Percentiles rank a stretch among this genome's conserved stretches.
These are phyloP conservation scores for Suillus placidus DNA, from an alignment of 768 basidiomycete genomes.

Conservation along the genomic window DNA sequence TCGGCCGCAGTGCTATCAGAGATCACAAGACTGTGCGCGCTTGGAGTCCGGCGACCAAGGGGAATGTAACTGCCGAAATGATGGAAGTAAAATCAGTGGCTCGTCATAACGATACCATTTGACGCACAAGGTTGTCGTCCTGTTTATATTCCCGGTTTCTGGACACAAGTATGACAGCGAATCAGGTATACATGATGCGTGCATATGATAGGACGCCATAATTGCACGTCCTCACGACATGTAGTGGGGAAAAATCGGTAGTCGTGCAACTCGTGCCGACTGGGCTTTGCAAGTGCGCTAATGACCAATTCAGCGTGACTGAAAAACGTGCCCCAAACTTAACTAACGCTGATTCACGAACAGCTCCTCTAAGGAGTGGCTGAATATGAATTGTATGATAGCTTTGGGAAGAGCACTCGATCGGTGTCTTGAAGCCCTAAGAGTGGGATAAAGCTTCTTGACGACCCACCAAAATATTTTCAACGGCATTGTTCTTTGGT, in stretches of 20 bases:
- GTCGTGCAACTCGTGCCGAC: no score
- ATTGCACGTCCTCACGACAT: not conserved
- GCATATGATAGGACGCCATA: not conserved
- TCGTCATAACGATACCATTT: no score
- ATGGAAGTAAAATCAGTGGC: no score
- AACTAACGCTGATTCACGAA: not conserved
- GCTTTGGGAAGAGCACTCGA: not conserved
- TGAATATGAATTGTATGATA: not conserved
- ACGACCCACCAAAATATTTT: not conserved
- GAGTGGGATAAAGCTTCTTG: not conserved
- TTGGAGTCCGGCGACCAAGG: not conserved
- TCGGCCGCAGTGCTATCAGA: not conserved
- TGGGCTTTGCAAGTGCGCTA: no score
- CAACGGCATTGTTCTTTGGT: not conserved
- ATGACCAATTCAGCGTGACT: not conserved
- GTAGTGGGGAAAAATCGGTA: not conserved
- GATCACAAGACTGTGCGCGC: not conserved
- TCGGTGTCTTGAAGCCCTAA: not conserved
- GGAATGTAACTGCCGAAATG: no score
- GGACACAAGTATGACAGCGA: no score
- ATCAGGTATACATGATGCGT: no score
- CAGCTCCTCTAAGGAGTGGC: not conserved
- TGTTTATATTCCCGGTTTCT: no score
- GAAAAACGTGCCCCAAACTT: not conserved
- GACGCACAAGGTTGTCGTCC: no score